Conservation (phyloP, 176 grass and related monocot genomes). For the Juncus effusus region DNA sequence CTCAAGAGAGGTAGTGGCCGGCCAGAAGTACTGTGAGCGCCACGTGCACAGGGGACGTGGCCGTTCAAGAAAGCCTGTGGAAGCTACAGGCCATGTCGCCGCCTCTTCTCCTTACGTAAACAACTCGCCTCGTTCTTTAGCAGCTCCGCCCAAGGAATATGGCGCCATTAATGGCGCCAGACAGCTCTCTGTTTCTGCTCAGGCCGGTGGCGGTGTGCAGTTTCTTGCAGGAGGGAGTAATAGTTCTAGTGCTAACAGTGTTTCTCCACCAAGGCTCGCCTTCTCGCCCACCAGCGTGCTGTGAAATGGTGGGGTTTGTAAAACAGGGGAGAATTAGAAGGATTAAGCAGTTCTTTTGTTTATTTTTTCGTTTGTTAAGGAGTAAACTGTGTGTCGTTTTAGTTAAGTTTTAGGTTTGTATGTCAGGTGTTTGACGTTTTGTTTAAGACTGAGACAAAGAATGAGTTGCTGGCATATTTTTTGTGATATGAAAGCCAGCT, state of each 20-base stretch:
- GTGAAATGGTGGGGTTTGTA: constrained; percentile 19
- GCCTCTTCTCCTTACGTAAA: background rate
- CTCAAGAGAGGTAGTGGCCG: constrained; percentile 77
- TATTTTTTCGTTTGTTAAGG: background rate
- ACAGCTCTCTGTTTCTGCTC: background rate
- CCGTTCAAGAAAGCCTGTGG: constrained; percentile 99
- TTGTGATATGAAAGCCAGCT: constrained; percentile 17
- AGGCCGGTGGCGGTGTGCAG: background rate
- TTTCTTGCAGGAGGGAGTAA: constrained; percentile 19
- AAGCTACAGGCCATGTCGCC: constrained; percentile 29
- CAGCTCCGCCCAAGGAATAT: background rate
- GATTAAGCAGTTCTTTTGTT: background rate
- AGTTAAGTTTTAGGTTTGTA: constrained; percentile 3
- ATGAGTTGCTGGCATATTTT: constrained; percentile 7
- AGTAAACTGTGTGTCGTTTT: background rate
- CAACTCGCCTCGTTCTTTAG: background rate
- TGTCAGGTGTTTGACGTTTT: constrained; percentile 16
- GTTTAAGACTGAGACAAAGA: background rate
- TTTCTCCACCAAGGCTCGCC: constrained; percentile 31
- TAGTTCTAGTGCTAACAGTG: constrained; percentile 15
- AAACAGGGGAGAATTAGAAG: constrained; percentile 10
- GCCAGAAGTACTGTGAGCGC: constrained; percentile 98
- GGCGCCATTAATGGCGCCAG: background rate
- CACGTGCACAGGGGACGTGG: constrained; percentile 95
- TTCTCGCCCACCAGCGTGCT: constrained; percentile 60